Evolutionary conservation across 345 rosid species (phyloP).

Genomic region (Aquilaria sinensis): DNA sequence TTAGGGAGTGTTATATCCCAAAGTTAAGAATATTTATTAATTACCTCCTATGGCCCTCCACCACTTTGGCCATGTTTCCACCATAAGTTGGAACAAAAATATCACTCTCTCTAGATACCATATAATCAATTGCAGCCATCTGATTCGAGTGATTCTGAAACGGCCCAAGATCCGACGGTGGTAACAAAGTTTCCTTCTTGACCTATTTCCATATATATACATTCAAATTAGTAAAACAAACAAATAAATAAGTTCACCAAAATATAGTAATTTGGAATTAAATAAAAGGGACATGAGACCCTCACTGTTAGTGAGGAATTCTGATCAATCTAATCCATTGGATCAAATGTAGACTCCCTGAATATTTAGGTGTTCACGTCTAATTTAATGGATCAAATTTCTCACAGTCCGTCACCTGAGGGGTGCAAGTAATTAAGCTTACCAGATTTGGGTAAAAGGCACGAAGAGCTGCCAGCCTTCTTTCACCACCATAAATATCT

Average conservation of each 20-base stretch:
- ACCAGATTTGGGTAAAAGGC: slow-evolving; percentile 75
- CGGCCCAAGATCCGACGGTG: slow-evolving; percentile 51
- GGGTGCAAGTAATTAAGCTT: slow-evolving; percentile 7
- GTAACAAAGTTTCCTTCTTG: slow-evolving; percentile 75
- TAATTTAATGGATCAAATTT: too few relatives aligned
- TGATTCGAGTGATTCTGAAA: slow-evolving; percentile 80
- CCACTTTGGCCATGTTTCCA: slow-evolving; percentile 93
- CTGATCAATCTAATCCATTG: too few relatives aligned
- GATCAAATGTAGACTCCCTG: too few relatives aligned
- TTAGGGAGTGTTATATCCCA: too few relatives aligned
- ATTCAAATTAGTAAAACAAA: slow-evolving; percentile 5
- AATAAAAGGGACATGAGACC: too few relatives aligned
- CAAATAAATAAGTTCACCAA: too few relatives aligned
- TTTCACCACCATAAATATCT: slow-evolving; percentile 79
- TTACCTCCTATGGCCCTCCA: slow-evolving; percentile 96
- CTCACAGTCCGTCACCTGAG: too few relatives aligned
- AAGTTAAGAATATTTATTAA: too few relatives aligned
- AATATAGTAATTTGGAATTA: too few relatives aligned
- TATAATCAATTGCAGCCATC: slow-evolving; percentile 91
- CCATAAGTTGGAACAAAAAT: slow-evolving; percentile 80
- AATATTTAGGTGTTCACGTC: too few relatives aligned
- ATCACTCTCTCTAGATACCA: slow-evolving; percentile 84
- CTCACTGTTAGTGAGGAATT: too few relatives aligned
- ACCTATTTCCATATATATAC: slow-evolving; percentile 36
- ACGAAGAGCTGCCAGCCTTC: slow-evolving; percentile 51